A percentile compares a stretch with the other conserved stretches of the same genome.
phyloP scores from a whole-genome alignment of 108 stramenopile genomes.

The Nitzschia sp. region DNA sequence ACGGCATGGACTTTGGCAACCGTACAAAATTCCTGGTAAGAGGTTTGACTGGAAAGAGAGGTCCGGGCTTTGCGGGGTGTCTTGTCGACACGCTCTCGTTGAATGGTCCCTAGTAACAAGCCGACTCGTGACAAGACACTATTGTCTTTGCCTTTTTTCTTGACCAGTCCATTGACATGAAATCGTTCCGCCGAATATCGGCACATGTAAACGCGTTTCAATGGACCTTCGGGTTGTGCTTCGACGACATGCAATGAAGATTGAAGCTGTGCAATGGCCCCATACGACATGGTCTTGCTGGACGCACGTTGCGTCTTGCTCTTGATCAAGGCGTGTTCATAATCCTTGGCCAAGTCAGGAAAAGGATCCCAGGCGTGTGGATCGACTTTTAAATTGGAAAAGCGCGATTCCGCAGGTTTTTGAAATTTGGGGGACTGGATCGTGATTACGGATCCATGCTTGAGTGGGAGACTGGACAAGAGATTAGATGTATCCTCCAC shows the following conservation, averaged over 20 bases:
- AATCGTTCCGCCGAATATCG: conserved; percentile 71
- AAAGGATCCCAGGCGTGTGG: conserved; percentile 65
- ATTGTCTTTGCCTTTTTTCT: not conserved
- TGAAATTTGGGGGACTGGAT: conserved; percentile 33
- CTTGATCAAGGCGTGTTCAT: conserved; percentile 46
- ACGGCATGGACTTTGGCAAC: conserved; percentile 87
- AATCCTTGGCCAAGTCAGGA: conserved; percentile 83
- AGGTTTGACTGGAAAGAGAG: conserved; percentile 63
- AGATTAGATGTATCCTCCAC: conserved; percentile 20
- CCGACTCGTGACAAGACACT: conserved; percentile 44
- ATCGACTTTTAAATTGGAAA: conserved; percentile 12
- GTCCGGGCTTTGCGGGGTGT: conserved; percentile 60
- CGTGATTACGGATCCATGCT: conserved; percentile 75
- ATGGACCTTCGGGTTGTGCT: conserved; percentile 64
- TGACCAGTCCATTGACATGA: conserved; percentile 46
- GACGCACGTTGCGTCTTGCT: conserved; percentile 46
- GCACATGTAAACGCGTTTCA: conserved; percentile 82
- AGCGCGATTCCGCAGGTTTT: conserved; percentile 8
- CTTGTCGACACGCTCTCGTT: conserved; percentile 63
- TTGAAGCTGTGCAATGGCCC: conserved; percentile 62
- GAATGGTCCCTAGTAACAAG: conserved; percentile 77
- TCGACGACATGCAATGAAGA: conserved; percentile 74
- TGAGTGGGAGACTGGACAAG: conserved; percentile 42
- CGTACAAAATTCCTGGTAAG: conserved; percentile 65
- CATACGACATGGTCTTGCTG: conserved; percentile 54